Evolutionary conservation across 208 protist genomes (phyloP), one percentile per base, ranked within the genome.

Genomic region (Leishmania martiniquensis): DNA sequence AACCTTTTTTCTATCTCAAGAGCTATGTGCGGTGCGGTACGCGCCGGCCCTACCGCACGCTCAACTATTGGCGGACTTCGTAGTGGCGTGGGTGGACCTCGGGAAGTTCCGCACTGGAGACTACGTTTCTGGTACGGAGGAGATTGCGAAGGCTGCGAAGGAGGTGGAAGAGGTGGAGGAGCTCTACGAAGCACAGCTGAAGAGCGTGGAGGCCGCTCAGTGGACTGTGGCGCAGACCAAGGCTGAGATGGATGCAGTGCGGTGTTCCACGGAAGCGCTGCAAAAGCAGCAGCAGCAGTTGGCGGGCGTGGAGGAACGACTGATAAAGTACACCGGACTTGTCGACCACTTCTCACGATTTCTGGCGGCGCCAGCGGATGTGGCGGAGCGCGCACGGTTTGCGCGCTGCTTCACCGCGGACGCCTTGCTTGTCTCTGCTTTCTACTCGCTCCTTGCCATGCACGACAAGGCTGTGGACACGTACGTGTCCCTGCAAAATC

Each of bases 301-400:
- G 25, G 47, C 69, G 7, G 80, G 57, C n/a, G 82, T 85, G 32
- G 89, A 87, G 76, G 69, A 78, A 39, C 77, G 76, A 6, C 83
- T 97, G 55, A 59, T 79, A 25, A 73, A 80, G 29, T 92, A 94
- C 73, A 86, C 85, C 6, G 86, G 87, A 32, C 67, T 93, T 17
- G 87, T 95, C 54, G 94, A 97, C 75, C 76, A 87, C 7, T 95
- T 96, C 81, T 79, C 78, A 51, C 71, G 82, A 47, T 95, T 94
- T 67, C 65, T 82, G 44, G 60, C 45, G 10, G 74, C 54, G 2
- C 62, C 75, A 25, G 77, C 77, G 54, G 72, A 73, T 25, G 62
- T 87, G 49, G 45, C 69, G 55, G 76, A 78, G 73, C 86, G 82
- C 49, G n/a, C 47, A 51, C 62, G 29, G 68, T 60, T 63, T 44